These are phyloP conservation scores for Fonsecaea pugnacius DNA, from an alignment of 2,329 filamentous ascomycete species.

Conservation along the genomic window DNA sequence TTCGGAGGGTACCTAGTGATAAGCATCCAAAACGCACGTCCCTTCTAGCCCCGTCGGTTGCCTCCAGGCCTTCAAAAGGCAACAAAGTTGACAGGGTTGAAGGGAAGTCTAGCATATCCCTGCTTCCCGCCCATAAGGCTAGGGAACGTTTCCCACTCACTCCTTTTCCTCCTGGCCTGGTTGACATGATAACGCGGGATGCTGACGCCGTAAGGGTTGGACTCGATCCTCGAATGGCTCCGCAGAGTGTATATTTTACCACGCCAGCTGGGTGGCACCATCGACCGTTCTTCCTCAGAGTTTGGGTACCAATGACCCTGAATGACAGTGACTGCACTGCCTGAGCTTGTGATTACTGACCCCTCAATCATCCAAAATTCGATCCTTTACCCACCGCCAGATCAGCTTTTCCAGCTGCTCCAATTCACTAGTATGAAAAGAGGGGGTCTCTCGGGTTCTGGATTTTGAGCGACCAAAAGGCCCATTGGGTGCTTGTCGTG, in stretches of 20 bases:
- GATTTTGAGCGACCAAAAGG: neutral
- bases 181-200: neutral
- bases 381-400: neutral
- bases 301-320: neutral
- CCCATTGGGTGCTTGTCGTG: neutral
- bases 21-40: slow-evolving; percentile 2
- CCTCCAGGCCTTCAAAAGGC: neutral
- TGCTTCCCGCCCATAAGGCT: neutral
- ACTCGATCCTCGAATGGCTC: neutral
- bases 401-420: neutral
- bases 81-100: neutral
- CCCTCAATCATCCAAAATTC: neutral
- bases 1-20: slow-evolving; percentile 9
- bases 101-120: neutral
- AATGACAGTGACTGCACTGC: neutral
- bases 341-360: neutral
- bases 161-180: neutral
- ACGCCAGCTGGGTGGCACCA: neutral
- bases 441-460: neutral
- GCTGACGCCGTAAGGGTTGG: neutral
- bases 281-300: neutral
- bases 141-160: neutral
- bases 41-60: slow-evolving; percentile 2
- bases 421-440: neutral
- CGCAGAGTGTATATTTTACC: neutral